Evolutionary conservation across 2,329 filamentous ascomycete genomes (phyloP).

Genomic region (Phyllachora maydis): DNA sequence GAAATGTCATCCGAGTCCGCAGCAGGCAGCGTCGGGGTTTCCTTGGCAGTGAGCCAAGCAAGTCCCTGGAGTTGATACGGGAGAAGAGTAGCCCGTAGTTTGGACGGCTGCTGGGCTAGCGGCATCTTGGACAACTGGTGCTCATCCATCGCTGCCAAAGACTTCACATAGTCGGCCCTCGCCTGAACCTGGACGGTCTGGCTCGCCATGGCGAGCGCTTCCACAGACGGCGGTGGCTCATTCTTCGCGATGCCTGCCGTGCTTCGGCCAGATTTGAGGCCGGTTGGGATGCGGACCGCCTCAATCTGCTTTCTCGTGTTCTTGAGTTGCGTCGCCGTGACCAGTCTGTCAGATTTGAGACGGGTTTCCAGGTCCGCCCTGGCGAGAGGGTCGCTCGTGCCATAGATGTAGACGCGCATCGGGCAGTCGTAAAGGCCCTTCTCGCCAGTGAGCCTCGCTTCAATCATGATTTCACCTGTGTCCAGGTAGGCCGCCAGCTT

Average conservation of each 20-base stretch:
- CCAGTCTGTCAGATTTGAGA: constrained; percentile 44
- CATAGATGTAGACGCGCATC: constrained; percentile 46
- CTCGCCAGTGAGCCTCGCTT: constrained; percentile 46
- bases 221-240: constrained; percentile 24
- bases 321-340: constrained; percentile 34
- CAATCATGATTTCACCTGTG: constrained; percentile 35
- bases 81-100: constrained; percentile 45
- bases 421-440: constrained; percentile 55
- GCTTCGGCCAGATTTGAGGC: constrained; percentile 15
- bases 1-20: constrained; percentile 37
- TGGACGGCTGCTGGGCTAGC: constrained; percentile 44
- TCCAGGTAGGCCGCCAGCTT: constrained; percentile 61
- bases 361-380: constrained; percentile 33
- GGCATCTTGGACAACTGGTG: constrained; percentile 50
- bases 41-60: constrained; percentile 62
- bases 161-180: constrained; percentile 43
- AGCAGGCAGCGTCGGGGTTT: constrained; percentile 44
- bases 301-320: constrained; percentile 31
- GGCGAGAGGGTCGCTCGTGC: constrained; percentile 32
- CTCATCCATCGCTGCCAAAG: constrained; percentile 52
- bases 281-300: constrained; percentile 20
- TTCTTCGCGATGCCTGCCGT: constrained; percentile 15
- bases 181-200: constrained; percentile 47
- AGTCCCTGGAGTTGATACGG: constrained; percentile 70
- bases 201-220: constrained; percentile 44